phyloP scores from a whole-genome alignment of 495 filamentous ascomycete species.

The Hypoxylon subgilvum region DNA sequence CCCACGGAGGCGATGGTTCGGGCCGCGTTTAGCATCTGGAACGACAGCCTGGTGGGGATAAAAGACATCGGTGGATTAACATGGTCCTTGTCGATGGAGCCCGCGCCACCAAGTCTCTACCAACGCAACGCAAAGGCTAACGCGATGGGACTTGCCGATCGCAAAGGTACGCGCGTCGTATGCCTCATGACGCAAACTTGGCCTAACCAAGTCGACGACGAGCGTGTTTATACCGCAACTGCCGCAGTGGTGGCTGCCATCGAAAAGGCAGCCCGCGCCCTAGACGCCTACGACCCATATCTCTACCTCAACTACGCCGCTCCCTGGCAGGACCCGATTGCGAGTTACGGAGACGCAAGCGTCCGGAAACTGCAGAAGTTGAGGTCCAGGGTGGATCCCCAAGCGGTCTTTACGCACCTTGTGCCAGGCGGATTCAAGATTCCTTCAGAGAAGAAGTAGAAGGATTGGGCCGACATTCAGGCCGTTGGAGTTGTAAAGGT shows the following conservation, averaged over 20 bases:
- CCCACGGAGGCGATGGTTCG: slow-evolving; percentile 20
- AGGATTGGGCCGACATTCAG: no score
- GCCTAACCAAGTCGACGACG: slow-evolving; percentile 3
- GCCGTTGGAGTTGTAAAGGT: no score
- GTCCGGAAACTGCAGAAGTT: slow-evolving; percentile 43
- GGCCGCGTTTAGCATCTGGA: slow-evolving; percentile 29
- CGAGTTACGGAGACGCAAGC: slow-evolving; percentile 53
- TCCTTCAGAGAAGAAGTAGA: not conserved
- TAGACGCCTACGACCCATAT: slow-evolving; percentile 32
- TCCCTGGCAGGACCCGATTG: slow-evolving; percentile 47
- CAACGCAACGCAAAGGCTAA: slow-evolving; percentile 50
- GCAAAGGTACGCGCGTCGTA: slow-evolving; percentile 31
- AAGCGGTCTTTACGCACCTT: slow-evolving; percentile 50
- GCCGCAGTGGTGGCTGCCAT: slow-evolving; percentile 8
- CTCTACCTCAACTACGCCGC: slow-evolving; percentile 49
- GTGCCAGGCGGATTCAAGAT: slow-evolving; percentile 44
- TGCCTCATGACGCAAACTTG: not conserved
- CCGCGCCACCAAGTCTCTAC: slow-evolving; percentile 53
- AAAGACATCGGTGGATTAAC: not conserved
- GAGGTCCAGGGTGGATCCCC: slow-evolving; percentile 51
- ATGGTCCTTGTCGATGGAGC: slow-evolving; percentile 42
- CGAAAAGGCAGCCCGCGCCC: not conserved
- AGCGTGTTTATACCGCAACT: slow-evolving; percentile 1
- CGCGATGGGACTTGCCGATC: slow-evolving; percentile 50
- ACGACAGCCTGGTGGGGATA: slow-evolving; percentile 9